These are phyloP conservation scores for Albugo laibachii DNA, from an alignment of 352 stramenopile genomes.

Conservation along the genomic window DNA sequence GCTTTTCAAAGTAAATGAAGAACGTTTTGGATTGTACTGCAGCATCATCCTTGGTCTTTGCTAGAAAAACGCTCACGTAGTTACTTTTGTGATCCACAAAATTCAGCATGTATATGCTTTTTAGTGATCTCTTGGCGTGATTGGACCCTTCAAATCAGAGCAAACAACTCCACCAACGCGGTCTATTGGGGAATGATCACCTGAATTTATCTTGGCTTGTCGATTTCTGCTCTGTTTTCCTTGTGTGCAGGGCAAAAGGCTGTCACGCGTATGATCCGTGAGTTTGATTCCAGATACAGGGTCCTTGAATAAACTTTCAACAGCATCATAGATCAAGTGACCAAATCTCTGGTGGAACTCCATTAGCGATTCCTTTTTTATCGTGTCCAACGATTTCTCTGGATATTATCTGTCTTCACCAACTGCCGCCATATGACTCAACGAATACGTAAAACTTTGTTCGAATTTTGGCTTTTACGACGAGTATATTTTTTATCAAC, in stretches of 20 bases:
- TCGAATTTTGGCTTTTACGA: not conserved
- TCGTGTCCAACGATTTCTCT: not conserved
- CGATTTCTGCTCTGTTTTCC: conserved; percentile 4
- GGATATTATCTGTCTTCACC: not conserved
- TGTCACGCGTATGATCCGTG: conserved; percentile 1
- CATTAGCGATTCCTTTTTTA: not conserved
- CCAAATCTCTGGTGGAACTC: too few relatives aligned
- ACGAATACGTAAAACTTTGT: not conserved
- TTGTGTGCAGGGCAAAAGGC: conserved; percentile 5
- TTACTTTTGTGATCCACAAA: not conserved
- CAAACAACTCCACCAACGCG: not conserved
- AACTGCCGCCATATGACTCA: not conserved
- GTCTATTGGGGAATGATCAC: not conserved
- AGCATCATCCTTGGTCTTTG: not conserved
- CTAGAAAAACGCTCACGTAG: not conserved
- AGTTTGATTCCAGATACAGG: not conserved
- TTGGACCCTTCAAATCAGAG: not conserved
- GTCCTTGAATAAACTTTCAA: too few relatives aligned
- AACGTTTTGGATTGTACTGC: not conserved
- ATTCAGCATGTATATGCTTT: not conserved
- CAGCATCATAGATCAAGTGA: too few relatives aligned
- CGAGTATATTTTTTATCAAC: not conserved
- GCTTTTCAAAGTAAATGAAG: not conserved
- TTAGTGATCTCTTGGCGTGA: not conserved
- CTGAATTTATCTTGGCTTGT: not conserved